These are phyloP conservation scores for Petunia secreta DNA, from an alignment of 257 asterid genomes.

Conservation along the genomic window DNA sequence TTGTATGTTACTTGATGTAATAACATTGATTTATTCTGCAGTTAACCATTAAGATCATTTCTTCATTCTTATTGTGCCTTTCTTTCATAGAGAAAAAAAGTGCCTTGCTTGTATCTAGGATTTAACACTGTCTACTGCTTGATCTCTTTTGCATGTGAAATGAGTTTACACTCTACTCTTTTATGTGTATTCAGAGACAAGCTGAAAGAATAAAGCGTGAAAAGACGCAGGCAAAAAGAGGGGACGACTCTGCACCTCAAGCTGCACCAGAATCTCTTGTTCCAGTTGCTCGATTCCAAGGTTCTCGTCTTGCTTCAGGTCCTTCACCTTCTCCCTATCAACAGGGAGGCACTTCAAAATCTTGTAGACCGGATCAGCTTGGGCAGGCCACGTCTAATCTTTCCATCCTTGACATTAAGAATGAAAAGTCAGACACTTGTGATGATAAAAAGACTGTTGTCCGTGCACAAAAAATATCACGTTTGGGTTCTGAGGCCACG, in stretches of 20 bases:
- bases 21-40: not conserved
- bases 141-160: conserved; percentile 1
- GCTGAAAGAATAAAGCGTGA: conserved; percentile 87
- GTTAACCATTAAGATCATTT: conserved; percentile 10
- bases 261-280: conserved; percentile 74
- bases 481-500: conserved; percentile 67
- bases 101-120: conserved; percentile 8
- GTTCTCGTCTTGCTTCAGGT: conserved; percentile 98
- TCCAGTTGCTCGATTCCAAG: conserved; percentile 80
- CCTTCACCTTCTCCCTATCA: conserved; percentile 81
- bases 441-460: conserved; percentile 35
- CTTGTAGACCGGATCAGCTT: conserved; percentile 45
- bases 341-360: conserved; percentile 36
- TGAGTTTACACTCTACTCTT: conserved; percentile 25
- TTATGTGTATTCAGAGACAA: conserved; percentile 64
- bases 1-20: not conserved
- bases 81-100: not conserved
- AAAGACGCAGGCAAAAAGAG: conserved; percentile 68
- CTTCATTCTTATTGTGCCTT: not conserved
- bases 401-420: conserved; percentile 37
- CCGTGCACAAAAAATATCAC: conserved; percentile 66
- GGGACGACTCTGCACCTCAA: conserved; percentile 84
- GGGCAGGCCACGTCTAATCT: conserved; percentile 36
- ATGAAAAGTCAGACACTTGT: conserved; percentile 42
- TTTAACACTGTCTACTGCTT: not conserved